These are phyloP conservation scores for Rhizoclosmatium sp. DNA, from an alignment of 192 early-diverging fungal species.

Conservation along the genomic window DNA sequence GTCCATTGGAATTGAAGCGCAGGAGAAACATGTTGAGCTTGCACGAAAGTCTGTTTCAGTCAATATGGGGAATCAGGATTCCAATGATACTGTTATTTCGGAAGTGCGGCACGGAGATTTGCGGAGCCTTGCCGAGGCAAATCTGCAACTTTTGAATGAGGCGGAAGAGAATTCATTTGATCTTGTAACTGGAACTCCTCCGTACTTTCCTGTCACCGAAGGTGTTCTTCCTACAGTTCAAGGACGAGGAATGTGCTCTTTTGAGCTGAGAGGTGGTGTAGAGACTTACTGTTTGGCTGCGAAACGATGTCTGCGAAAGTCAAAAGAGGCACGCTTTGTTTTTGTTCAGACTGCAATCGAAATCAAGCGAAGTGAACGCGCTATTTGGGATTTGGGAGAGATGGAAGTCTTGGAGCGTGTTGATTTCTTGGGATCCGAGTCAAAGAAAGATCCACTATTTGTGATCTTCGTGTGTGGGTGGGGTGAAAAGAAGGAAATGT, in stretches of 20 bases:
- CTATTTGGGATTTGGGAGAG: slow-evolving; percentile 13
- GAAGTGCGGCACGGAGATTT: slow-evolving; percentile 43
- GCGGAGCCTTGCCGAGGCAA: slow-evolving; percentile 18
- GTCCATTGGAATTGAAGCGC: slow-evolving; percentile 50
- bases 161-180: slow-evolving; percentile 25
- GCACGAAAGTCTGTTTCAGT: slow-evolving; percentile 37
- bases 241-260: slow-evolving; percentile 50
- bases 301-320: neutral
- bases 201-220: slow-evolving; percentile 45
- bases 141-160: neutral
- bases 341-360: slow-evolving; percentile 46
- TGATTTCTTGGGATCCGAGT: slow-evolving; percentile 39
- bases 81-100: neutral
- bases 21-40: slow-evolving; percentile 43
- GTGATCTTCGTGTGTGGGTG: slow-evolving; percentile 42
- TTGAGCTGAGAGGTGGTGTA: slow-evolving; percentile 52
- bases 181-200: slow-evolving; percentile 55
- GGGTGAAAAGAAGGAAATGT: neutral
- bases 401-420: slow-evolving; percentile 37
- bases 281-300: slow-evolving; percentile 44
- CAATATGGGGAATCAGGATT: slow-evolving; percentile 27
- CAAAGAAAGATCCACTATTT: slow-evolving; percentile 38
- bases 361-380: slow-evolving; percentile 32
- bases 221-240: slow-evolving; percentile 42
- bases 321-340: slow-evolving; percentile 38